phyloP scores from a whole-genome alignment of 495 filamentous ascomycete species.

The Recurvomyces mirabilis region DNA sequence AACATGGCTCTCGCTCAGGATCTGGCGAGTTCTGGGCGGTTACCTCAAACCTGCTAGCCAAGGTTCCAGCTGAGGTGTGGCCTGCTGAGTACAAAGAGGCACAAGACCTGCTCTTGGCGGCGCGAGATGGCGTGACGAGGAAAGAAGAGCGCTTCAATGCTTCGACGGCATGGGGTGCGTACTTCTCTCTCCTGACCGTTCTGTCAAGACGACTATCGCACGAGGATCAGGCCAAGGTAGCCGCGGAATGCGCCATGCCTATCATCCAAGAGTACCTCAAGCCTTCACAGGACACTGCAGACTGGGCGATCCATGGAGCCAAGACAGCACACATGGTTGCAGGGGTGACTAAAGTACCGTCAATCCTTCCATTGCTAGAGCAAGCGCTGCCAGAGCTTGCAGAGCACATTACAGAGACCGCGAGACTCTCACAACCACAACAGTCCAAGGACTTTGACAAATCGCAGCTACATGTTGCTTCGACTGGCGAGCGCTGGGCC shows the following conservation, averaged over 20 bases:
- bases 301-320: slow-evolving; percentile 40
- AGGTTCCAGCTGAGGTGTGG: slow-evolving; percentile 46
- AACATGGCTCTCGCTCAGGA: slow-evolving; percentile 69
- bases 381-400: slow-evolving; percentile 44
- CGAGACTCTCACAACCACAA: slow-evolving; percentile 62
- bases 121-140: slow-evolving; percentile 55
- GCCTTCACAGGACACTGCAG: slow-evolving; percentile 32
- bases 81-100: slow-evolving; percentile 39
- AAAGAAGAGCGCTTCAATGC: slow-evolving; percentile 64
- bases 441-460: slow-evolving; percentile 60
- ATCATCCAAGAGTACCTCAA: slow-evolving; percentile 48
- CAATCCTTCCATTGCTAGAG: slow-evolving; percentile 30
- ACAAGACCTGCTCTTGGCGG: slow-evolving; percentile 47
- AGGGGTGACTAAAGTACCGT: slow-evolving; percentile 31
- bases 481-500: slow-evolving; percentile 53
- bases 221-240: slow-evolving; percentile 39
- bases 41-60: slow-evolving; percentile 46
- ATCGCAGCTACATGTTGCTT: slow-evolving; percentile 55
- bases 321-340: slow-evolving; percentile 33
- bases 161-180: slow-evolving; percentile 57
- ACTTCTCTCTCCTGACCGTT: slow-evolving; percentile 47
- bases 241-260: slow-evolving; percentile 42
- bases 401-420: slow-evolving; percentile 44
- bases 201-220: slow-evolving; percentile 37
- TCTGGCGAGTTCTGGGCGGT: slow-evolving; percentile 59